Conservation (phyloP, 495 filamentous ascomycete genomes). For the Penicillium crystallinum region DNA sequence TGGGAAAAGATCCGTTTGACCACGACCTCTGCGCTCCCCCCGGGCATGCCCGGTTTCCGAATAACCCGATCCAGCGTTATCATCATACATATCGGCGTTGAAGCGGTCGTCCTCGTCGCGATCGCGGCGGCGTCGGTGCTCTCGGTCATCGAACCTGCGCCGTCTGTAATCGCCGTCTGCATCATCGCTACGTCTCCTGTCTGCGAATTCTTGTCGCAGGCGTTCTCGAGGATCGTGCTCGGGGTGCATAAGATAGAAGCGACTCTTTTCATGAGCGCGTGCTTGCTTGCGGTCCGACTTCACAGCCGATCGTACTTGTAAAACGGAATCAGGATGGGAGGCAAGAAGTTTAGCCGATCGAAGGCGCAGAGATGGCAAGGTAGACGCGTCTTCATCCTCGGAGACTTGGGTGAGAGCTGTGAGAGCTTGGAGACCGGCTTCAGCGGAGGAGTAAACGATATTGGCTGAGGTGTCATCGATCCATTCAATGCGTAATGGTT, state of each 20-base stretch:
- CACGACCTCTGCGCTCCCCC: slow-evolving; percentile 22
- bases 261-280: slow-evolving; percentile 71
- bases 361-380: slow-evolving; percentile 43
- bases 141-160: slow-evolving; percentile 52
- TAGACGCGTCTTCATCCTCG: slow-evolving; percentile 34
- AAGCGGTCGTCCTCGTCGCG: slow-evolving; percentile 52
- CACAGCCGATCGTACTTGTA: slow-evolving; percentile 70
- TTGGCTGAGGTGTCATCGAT: slow-evolving; percentile 93
- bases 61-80: slow-evolving; percentile 38
- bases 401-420: slow-evolving; percentile 49
- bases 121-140: slow-evolving; percentile 48
- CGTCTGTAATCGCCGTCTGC: slow-evolving; percentile 57
- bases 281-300: slow-evolving; percentile 71
- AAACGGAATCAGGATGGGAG: slow-evolving; percentile 59
- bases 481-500: slow-evolving; percentile 73
- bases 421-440: slow-evolving; percentile 70
- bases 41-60: slow-evolving; percentile 22
- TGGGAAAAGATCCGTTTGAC: slow-evolving; percentile 50
- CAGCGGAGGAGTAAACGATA: slow-evolving; percentile 64
- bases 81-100: slow-evolving; percentile 75
- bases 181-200: slow-evolving; percentile 49
- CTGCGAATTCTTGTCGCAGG: slow-evolving; percentile 44
- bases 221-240: slow-evolving; percentile 80
- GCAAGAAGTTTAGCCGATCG: slow-evolving; percentile 60
- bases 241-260: slow-evolving; percentile 87